A percentile compares a stretch with the other conserved stretches of the same genome.
Conservation (phyloP, 306 rosid species). For the Casuarina cunninghamiana region DNA sequence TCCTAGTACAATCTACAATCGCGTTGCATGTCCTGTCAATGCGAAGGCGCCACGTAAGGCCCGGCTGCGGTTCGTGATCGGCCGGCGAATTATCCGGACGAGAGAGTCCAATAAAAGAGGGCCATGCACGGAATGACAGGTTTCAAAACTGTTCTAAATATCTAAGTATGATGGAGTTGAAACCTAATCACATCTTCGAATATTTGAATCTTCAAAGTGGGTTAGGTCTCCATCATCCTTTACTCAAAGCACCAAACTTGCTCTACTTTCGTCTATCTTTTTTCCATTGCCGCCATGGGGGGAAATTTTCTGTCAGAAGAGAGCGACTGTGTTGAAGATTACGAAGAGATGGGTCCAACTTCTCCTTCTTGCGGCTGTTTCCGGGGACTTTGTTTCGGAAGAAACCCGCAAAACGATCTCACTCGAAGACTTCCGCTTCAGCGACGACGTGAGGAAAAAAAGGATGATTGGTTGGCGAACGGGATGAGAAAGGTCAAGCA, state of each 20-base stretch:
- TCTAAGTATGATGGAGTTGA: background rate
- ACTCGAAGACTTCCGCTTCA: slow-evolving; percentile 12
- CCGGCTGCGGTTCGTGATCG: slow-evolving; percentile 2
- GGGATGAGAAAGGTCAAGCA: slow-evolving; percentile 25
- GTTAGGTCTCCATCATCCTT: background rate
- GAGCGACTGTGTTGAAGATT: background rate
- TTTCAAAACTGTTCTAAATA: background rate
- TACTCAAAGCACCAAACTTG: background rate
- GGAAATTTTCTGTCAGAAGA: background rate
- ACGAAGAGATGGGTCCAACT: slow-evolving; percentile 3
- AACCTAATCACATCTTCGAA: background rate
- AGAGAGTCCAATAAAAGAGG: background rate
- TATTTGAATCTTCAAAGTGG: background rate
- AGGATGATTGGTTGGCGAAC: slow-evolving; percentile 21
- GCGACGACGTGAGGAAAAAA: background rate
- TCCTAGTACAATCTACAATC: too few relatives aligned
- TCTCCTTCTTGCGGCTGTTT: slow-evolving; percentile 23
- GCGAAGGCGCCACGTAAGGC: slow-evolving; percentile 1
- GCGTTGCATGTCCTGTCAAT: background rate
- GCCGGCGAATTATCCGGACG: slow-evolving; percentile 4
- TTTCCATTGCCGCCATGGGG: background rate
- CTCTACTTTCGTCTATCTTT: background rate
- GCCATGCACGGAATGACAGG: background rate
- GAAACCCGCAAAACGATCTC: background rate
- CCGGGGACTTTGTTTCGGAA: background rate